These are phyloP conservation scores for Fragaria vesca DNA, from an alignment of 306 rosid genomes.

Conservation along the genomic window DNA sequence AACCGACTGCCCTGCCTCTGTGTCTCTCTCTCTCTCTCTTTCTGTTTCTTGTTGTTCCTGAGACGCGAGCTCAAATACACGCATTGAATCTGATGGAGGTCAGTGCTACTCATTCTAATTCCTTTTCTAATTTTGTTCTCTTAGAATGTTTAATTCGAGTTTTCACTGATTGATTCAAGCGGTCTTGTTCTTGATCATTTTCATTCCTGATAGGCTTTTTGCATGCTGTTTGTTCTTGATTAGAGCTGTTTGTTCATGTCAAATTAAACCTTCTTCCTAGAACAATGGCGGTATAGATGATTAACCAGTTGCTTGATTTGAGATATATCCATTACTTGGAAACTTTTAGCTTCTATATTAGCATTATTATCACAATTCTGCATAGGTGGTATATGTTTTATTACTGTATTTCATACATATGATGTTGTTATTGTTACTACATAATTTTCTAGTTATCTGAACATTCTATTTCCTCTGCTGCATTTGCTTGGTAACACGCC, in stretches of 20 bases:
- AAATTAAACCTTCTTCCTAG: not conserved
- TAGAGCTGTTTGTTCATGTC: too few species aligned
- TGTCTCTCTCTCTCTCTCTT: not conserved
- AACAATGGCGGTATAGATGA: too few species aligned
- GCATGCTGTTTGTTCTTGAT: not conserved
- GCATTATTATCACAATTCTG: not conserved
- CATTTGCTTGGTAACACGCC: not conserved
- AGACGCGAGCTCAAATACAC: not conserved
- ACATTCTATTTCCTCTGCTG: not conserved
- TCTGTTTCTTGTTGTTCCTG: not conserved
- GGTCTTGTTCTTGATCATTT: not conserved
- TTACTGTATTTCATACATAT: not conserved
- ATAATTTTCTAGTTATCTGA: not conserved
- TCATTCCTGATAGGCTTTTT: not conserved
- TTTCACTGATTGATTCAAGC: not conserved
- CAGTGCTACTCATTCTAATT: not conserved
- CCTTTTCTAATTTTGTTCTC: not conserved
- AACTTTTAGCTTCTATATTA: not conserved
- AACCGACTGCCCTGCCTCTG: not conserved
- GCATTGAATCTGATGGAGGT: slow-evolving; percentile 6
- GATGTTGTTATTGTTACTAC: not conserved
- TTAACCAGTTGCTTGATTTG: not conserved
- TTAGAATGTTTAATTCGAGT: not conserved
- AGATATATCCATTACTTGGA: not conserved
- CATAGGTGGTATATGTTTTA: not conserved